Evolutionary conservation across 495 filamentous ascomycete genomes (phyloP), one percentile per base, ranked within the genome.

Genomic region (Lentithecium fluviatile): DNA sequence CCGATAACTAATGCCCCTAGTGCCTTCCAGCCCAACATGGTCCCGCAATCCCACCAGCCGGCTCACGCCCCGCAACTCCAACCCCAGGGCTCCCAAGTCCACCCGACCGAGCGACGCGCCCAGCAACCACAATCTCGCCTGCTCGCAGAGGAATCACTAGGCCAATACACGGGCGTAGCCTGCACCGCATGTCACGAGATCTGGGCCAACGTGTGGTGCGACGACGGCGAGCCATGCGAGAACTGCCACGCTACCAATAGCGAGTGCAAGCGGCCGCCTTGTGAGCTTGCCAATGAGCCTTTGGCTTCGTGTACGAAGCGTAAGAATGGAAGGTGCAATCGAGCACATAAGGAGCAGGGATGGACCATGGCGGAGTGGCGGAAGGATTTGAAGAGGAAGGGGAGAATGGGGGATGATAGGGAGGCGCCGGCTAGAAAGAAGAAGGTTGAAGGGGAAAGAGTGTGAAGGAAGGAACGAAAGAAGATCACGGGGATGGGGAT

Each of bases 161-260:
- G 29, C 10, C 29, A 32, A 32, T 32, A 32, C 29, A 32, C 29
- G 10, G 10, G 17, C 12, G 52, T 46, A 12, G 10, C 54, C 6
- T 57, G 43, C 45, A 11, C 37, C 4, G 10, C 11, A 24, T 57
- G 42, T 42, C 54, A 57, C 42, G 13, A 17, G 42, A 34, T 37
- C 26, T 57, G 26, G 25, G 46, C 42, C 24, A 21, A 57, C 11
- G n/a, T 17, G 23, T 17, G 12, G 6, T 57, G 54, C 54, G 38
- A 45, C 52, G 24, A 20, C 42, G 23, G 24, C 20, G 54, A 49
- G 54, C 42, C 54, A 5, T 57, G 54, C 45, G 24, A 17, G 17
- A 57, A 57, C 24, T 57, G 54, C 26, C 11, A 4, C 15, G 13
- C 7, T 13, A 32, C 13, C 32, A 21, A 13, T 11, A 23, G 23